Evolutionary conservation across 495 filamentous ascomycete species (phyloP), one percentile per base, ranked within the genome.

Genomic region (Penicillium bovifimosum): DNA sequence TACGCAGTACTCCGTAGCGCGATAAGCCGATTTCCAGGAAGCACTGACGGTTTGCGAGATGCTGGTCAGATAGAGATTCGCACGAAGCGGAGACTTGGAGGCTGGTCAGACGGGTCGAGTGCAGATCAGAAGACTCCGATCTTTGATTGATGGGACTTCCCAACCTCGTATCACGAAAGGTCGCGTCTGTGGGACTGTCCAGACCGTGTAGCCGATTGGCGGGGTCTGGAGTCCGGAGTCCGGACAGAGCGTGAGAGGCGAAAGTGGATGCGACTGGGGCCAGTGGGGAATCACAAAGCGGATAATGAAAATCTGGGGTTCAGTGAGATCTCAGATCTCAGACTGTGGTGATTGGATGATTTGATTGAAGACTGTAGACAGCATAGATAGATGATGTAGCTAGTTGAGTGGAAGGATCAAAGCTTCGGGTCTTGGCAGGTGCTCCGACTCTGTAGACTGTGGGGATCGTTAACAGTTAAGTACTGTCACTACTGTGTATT

Each of bases 151-250:
- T 41, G 27, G 43, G 28, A 9, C 29, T 55, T 59, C 44, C 50
- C 50, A 41, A 56, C 52, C 27, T 56, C 50, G 56, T 60, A 59
- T 39, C 41, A 58, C 59, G 31, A n/a, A 39, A 28, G 26, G 43
- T 45, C 34, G 36, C 48, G 36, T 31, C 35, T 49, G 51, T 52
- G 58, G 28, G 41, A 54, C 50, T 52, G 32, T 52, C 51, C 18
- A 36, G 55, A 34, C 16, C 13, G 43, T 14, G 16, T 27, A 29
- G 38, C 36, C 42, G 48, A 59, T 56, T 55, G 52, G 51, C 6
- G 26, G 17, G 32, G 24, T 11, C 41, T 33, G 27, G 26, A 41
- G 32, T 52, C 48, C 32, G 13, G 28, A 36, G 41, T 20, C 17
- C 20, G 45, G 27, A 45, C 44, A 35, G 28, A 38, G 18, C 20